phyloP scores from a whole-genome alignment of 116 monocot genomes.

The Zostera marina region DNA sequence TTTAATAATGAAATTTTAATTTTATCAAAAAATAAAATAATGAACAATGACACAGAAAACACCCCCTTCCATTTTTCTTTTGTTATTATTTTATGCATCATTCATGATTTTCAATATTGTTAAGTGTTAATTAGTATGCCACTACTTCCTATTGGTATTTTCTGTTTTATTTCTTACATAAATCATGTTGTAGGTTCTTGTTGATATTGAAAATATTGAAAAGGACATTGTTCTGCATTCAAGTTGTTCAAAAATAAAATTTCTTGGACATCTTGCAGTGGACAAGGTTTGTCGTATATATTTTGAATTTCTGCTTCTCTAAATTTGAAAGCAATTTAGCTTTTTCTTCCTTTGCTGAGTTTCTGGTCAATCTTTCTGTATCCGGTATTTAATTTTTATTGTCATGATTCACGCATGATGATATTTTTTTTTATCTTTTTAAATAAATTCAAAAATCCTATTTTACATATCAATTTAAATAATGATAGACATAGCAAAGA shows the following conservation, averaged over 20 bases:
- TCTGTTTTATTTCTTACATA: not conserved
- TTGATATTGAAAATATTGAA: conserved; percentile 55
- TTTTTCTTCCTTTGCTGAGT: not conserved
- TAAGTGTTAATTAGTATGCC: too few species aligned
- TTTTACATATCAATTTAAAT: not conserved
- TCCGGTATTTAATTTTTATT: not conserved
- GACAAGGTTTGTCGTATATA: conserved; percentile 36
- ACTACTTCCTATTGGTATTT: too few species aligned
- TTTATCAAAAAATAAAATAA: too few species aligned
- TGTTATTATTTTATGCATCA: too few species aligned
- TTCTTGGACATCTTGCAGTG: conserved; percentile 62
- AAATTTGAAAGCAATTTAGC: not conserved
- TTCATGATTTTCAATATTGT: too few species aligned
- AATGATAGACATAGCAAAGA: too few species aligned
- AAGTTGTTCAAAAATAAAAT: conserved; percentile 35
- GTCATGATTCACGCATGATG: too few species aligned
- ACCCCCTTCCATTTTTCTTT: too few species aligned
- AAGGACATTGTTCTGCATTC: conserved; percentile 52
- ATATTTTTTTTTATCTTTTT: too few species aligned
- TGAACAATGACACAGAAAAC: too few species aligned
- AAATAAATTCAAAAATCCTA: too few species aligned
- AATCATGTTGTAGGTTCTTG: conserved; percentile 46
- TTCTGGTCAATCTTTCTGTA: not conserved
- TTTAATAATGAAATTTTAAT: too few species aligned
- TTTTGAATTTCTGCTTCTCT: not conserved